Evolutionary conservation across 805 yeast species (phyloP).

Genomic region (Spathaspora girioi): DNA sequence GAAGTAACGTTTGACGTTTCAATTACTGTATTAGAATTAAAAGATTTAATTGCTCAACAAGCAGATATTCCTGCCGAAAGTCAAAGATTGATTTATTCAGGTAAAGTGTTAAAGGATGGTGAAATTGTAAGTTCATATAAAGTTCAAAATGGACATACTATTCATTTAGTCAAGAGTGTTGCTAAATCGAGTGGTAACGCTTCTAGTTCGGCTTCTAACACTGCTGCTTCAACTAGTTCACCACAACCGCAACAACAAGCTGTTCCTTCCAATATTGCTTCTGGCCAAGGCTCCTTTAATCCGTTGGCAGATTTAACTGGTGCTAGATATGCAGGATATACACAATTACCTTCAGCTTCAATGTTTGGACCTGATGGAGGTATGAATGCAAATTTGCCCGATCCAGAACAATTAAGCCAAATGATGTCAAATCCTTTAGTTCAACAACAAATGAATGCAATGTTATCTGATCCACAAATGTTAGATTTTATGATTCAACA

Average conservation of each 20-base stretch:
- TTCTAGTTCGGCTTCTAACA: slow-evolving; percentile 17
- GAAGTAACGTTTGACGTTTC: slow-evolving; percentile 53
- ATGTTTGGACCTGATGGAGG: slow-evolving; percentile 97
- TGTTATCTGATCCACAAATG: slow-evolving; percentile 87
- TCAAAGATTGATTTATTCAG: slow-evolving; percentile 90
- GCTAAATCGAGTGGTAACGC: slow-evolving; percentile 24
- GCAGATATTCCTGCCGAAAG: slow-evolving; percentile 69
- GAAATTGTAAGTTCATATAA: slow-evolving; percentile 75
- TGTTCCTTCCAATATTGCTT: slow-evolving; percentile 75
- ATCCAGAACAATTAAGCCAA: slow-evolving; percentile 66
- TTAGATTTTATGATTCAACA: slow-evolving; percentile 75
- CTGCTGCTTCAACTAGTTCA: slow-evolving; percentile 13
- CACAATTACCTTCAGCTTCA: slow-evolving; percentile 80
- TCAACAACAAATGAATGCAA: slow-evolving; percentile 76
- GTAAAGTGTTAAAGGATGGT: slow-evolving; percentile 84
- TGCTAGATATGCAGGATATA: slow-evolving; percentile 91
- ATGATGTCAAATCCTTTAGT: slow-evolving; percentile 81
- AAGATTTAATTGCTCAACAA: slow-evolving; percentile 56
- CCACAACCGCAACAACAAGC: slow-evolving; percentile 9
- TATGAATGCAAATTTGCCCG: slow-evolving; percentile 64
- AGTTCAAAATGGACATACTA: slow-evolving; percentile 79
- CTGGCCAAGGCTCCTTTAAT: slow-evolving; percentile 87
- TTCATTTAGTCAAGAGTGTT: slow-evolving; percentile 87
- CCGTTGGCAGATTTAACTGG: slow-evolving; percentile 91
- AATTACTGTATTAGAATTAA: slow-evolving; percentile 64